A percentile compares a stretch with the other conserved stretches of the same genome.
Conservation (phyloP, 495 filamentous ascomycete species). For the Aspergillus conjunctus region DNA sequence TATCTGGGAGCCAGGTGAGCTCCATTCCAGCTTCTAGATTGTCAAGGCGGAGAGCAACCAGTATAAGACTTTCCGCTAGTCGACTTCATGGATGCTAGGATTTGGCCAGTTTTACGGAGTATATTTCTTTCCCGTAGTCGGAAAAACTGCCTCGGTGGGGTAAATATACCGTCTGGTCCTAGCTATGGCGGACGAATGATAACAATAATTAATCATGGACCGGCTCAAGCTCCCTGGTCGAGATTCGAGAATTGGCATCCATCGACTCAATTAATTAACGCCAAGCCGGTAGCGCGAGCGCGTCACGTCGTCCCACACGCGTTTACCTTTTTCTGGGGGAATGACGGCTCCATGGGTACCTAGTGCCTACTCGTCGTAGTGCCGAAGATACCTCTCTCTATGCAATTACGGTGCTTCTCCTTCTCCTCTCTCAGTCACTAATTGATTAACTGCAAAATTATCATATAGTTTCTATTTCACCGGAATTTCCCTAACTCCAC, state of each 20-base stretch:
- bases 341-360: not conserved
- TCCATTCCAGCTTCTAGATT: constrained; percentile 31
- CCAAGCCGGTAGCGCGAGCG: not conserved
- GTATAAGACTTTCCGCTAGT: not conserved
- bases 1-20: constrained; percentile 43
- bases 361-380: too few relatives aligned
- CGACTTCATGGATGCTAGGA: too few relatives aligned
- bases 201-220: too few relatives aligned
- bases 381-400: too few relatives aligned
- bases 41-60: too few relatives aligned
- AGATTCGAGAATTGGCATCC: not conserved
- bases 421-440: too few relatives aligned
- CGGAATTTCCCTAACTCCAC: too few relatives aligned
- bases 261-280: not conserved
- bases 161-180: not conserved
- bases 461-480: too few relatives aligned
- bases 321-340: not conserved
- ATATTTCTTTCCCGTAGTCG: too few relatives aligned
- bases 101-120: too few relatives aligned
- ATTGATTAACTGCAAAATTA: too few relatives aligned
- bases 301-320: constrained; percentile 3
- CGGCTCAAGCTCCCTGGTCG: not conserved
- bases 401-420: too few relatives aligned
- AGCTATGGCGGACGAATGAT: not conserved
- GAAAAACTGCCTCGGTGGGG: not conserved